These are phyloP conservation scores for Backusella morwellensis DNA, from an alignment of 192 early-diverging fungal species.

Conservation along the genomic window DNA sequence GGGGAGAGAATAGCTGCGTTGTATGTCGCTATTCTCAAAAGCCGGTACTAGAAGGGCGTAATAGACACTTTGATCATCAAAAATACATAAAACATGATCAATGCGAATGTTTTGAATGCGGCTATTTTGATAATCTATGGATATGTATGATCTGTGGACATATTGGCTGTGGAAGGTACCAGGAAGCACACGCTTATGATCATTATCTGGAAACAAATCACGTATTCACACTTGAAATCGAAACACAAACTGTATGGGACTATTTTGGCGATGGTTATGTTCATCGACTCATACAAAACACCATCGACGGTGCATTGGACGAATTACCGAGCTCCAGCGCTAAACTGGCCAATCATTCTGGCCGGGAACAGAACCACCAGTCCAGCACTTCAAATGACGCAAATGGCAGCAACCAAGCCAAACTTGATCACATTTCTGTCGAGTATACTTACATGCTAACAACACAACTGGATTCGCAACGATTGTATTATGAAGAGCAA, in stretches of 20 bases:
- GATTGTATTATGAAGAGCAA: slow-evolving; percentile 79
- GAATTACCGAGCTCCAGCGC: slow-evolving; percentile 62
- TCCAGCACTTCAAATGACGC: not conserved
- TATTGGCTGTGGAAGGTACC: slow-evolving; percentile 95
- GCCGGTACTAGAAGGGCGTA: slow-evolving; percentile 16
- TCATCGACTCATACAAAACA: slow-evolving; percentile 92
- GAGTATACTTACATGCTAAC: slow-evolving; percentile 85
- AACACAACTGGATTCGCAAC: slow-evolving; percentile 86
- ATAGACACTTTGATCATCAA: not conserved
- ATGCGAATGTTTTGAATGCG: slow-evolving; percentile 68
- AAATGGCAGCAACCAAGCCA: slow-evolving; percentile 44
- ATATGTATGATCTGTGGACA: slow-evolving; percentile 96
- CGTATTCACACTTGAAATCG: slow-evolving; percentile 88
- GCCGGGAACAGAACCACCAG: not conserved
- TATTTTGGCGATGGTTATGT: slow-evolving; percentile 97
- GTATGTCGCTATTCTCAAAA: slow-evolving; percentile 87
- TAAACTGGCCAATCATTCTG: not conserved
- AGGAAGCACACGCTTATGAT: slow-evolving; percentile 81
- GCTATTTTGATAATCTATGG: slow-evolving; percentile 82
- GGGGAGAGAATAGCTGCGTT: slow-evolving; percentile 89
- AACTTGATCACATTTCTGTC: slow-evolving; percentile 69
- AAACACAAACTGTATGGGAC: slow-evolving; percentile 98
- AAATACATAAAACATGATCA: not conserved
- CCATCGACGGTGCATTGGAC: slow-evolving; percentile 87
- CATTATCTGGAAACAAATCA: slow-evolving; percentile 87